Evolutionary conservation across 345 rosid genomes (phyloP).

Genomic region (Salix viminalis): DNA sequence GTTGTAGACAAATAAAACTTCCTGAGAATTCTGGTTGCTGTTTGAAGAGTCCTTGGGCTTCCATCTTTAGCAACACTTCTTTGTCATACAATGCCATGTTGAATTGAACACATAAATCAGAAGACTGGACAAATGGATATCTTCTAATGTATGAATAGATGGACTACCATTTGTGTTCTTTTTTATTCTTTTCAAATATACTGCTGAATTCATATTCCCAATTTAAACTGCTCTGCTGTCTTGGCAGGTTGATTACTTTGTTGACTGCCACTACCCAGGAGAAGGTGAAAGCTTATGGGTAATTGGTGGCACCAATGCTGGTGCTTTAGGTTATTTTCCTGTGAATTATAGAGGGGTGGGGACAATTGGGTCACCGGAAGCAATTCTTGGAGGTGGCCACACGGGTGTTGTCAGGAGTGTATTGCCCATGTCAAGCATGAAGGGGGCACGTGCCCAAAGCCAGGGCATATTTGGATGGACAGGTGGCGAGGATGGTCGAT

Average conservation of each 20-base stretch:
- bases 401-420: conserved; percentile 62
- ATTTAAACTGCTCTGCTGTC: background rate
- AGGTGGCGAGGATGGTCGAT: conserved; percentile 88
- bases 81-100: background rate
- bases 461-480: conserved; percentile 83
- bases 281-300: conserved; percentile 74
- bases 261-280: conserved; percentile 67
- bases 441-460: conserved; percentile 31
- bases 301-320: conserved; percentile 76
- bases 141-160: background rate
- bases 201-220: background rate
- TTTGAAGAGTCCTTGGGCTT: background rate
- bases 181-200: background rate
- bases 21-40: background rate
- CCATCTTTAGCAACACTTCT: background rate
- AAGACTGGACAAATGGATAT: too few species aligned
- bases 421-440: conserved; percentile 51
- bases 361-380: conserved; percentile 58
- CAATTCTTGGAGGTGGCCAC: conserved; percentile 83
- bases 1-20: background rate
- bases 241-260: conserved; percentile 85
- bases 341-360: conserved; percentile 42
- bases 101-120: background rate
- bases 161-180: background rate
- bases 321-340: conserved; percentile 78